Evolutionary conservation across 495 filamentous ascomycete species (phyloP).

Genomic region (Sordaria brevicollis): DNA sequence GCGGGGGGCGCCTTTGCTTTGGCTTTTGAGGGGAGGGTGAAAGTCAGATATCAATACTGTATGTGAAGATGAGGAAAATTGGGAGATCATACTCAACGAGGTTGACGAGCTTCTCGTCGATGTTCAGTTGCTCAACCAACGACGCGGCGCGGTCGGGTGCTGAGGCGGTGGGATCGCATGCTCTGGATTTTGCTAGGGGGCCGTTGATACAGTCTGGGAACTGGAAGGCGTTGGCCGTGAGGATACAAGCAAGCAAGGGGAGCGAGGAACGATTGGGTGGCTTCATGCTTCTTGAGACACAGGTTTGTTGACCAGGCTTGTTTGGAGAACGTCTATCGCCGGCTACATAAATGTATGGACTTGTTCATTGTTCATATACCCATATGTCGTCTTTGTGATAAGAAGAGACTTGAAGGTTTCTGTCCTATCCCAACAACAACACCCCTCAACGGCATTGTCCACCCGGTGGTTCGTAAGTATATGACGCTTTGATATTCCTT

Average conservation of each 20-base stretch:
- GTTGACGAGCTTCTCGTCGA: slow-evolving; percentile 31
- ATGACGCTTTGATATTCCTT: background rate
- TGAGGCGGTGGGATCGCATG: background rate
- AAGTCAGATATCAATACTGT: background rate
- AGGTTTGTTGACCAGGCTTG: background rate
- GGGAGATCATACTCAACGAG: slow-evolving; percentile 1
- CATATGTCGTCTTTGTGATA: background rate
- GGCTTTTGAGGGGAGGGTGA: slow-evolving; percentile 10
- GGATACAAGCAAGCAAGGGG: background rate
- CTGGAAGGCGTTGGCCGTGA: slow-evolving; percentile 3
- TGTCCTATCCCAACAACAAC: background rate
- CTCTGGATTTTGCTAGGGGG: background rate
- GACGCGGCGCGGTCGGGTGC: slow-evolving; percentile 22
- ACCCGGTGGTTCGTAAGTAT: background rate
- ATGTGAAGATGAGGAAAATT: background rate
- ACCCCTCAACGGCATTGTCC: background rate
- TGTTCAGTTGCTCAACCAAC: slow-evolving; percentile 27
- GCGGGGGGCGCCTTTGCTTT: slow-evolving; percentile 23
- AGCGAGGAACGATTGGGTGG: background rate
- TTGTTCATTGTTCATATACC: background rate
- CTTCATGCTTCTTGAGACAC: background rate
- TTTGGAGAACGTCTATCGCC: too few species aligned
- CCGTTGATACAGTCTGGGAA: background rate
- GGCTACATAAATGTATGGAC: too few species aligned
- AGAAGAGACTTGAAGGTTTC: background rate